Percentiles rank a stretch among this genome's conserved stretches.
Conservation (phyloP, 2,329 filamentous ascomycete genomes). For the Xylariaceae sp. region DNA sequence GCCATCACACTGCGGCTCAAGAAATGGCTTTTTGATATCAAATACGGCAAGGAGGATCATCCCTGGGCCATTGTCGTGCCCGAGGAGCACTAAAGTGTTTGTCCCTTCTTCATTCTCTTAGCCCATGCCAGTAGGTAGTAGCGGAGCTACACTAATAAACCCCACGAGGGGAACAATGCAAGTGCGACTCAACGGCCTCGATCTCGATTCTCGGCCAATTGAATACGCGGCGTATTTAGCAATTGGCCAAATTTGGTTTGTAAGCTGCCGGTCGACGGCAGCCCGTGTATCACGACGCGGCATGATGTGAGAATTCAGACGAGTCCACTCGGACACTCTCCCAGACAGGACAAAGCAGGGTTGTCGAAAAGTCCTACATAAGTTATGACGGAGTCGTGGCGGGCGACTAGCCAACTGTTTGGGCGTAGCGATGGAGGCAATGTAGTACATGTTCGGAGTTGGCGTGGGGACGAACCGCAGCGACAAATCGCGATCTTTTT, state of each 20-base stretch:
- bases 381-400: neutral
- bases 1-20: conserved; percentile 60
- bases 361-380: conserved; percentile 9
- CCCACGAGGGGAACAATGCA: neutral
- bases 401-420: neutral
- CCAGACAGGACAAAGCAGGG: neutral
- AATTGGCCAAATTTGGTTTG: neutral
- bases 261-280: neutral
- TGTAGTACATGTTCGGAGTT: conserved; percentile 15
- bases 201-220: neutral
- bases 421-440: neutral
- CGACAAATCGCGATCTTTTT: neutral
- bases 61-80: conserved; percentile 66
- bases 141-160: neutral
- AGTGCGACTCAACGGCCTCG: neutral
- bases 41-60: conserved; percentile 67
- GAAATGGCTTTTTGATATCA: conserved; percentile 65
- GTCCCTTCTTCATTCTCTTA: neutral
- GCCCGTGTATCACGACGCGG: neutral
- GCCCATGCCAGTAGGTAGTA: neutral
- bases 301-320: neutral
- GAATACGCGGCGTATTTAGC: neutral
- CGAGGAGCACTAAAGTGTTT: conserved; percentile 44
- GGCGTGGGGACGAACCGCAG: conserved; percentile 17
- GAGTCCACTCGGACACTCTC: neutral